phyloP scores from a whole-genome alignment of 1,284 basidiomycete species.

The Golubevia sp. region DNA sequence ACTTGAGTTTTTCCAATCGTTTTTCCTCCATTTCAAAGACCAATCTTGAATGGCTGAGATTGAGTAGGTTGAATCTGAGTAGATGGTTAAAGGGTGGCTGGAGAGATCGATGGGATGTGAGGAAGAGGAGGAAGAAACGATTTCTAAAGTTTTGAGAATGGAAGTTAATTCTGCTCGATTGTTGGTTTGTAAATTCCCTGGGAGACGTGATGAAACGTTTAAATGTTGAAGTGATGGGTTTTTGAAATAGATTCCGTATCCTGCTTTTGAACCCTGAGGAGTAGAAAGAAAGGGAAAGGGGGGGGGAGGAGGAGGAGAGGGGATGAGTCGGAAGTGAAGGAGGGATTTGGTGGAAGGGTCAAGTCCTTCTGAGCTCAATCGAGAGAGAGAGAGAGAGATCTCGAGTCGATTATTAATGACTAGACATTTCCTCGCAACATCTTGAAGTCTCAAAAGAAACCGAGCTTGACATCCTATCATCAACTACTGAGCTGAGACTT shows the following conservation, averaged over 20 bases:
- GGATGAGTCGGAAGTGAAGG: too few species aligned
- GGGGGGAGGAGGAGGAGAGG: not conserved
- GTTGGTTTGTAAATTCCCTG: constrained; percentile 78
- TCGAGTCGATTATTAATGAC: not conserved
- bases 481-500: constrained; percentile 71
- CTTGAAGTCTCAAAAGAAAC: constrained; percentile 76
- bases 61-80: constrained; percentile 76
- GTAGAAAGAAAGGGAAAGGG: constrained; percentile 1
- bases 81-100: constrained; percentile 65
- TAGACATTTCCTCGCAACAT: constrained; percentile 68
- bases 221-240: constrained; percentile 62
- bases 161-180: constrained; percentile 84
- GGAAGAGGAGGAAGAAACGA: too few species aligned
- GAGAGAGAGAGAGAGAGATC: too few species aligned
- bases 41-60: constrained; percentile 73
- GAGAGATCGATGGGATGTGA: not conserved
- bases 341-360: too few species aligned
- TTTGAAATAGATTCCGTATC: constrained; percentile 45
- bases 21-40: constrained; percentile 70
- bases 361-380: too few species aligned
- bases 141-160: constrained; percentile 2
- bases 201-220: constrained; percentile 76
- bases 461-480: too few species aligned
- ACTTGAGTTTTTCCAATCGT: constrained; percentile 65
- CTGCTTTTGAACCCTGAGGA: constrained; percentile 27